A percentile compares a stretch with the other conserved stretches of the same genome.
phyloP scores from a whole-genome alignment of 805 yeast genomes.

The Saturnispora besseyi region DNA sequence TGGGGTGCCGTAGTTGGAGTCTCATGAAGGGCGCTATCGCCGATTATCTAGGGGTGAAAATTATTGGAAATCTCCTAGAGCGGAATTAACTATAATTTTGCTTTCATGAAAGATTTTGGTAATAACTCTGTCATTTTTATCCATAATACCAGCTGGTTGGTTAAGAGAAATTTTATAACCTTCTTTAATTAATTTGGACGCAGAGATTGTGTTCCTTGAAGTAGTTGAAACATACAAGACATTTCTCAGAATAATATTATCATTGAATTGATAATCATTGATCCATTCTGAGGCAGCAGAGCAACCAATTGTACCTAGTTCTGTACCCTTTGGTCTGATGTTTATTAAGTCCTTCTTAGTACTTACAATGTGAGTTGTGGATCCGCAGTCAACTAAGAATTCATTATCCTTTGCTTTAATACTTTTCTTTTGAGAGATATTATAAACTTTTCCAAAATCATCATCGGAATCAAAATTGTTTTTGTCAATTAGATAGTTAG shows the following conservation, averaged over 20 bases:
- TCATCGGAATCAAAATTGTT: background rate
- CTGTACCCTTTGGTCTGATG: background rate
- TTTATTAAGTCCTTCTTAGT: background rate
- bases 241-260: background rate
- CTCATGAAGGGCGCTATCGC: no score
- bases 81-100: no score
- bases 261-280: background rate
- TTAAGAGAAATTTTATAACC: background rate
- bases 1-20: no score
- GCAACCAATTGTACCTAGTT: background rate
- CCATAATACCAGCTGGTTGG: background rate
- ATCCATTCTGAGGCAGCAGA: background rate
- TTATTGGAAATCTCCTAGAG: no score
- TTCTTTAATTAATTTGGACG: background rate
- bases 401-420: background rate
- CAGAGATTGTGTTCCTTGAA: background rate
- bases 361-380: background rate
- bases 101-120: no score
- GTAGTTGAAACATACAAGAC: background rate
- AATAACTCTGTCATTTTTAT: no score
- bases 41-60: no score
- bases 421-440: background rate
- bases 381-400: background rate
- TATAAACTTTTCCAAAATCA: background rate
- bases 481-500: background rate